A percentile compares a stretch with the other conserved stretches of the same genome.
Evolutionary conservation across 352 stramenopile genomes (phyloP).

Genomic region (Phytophthora palmivora): DNA sequence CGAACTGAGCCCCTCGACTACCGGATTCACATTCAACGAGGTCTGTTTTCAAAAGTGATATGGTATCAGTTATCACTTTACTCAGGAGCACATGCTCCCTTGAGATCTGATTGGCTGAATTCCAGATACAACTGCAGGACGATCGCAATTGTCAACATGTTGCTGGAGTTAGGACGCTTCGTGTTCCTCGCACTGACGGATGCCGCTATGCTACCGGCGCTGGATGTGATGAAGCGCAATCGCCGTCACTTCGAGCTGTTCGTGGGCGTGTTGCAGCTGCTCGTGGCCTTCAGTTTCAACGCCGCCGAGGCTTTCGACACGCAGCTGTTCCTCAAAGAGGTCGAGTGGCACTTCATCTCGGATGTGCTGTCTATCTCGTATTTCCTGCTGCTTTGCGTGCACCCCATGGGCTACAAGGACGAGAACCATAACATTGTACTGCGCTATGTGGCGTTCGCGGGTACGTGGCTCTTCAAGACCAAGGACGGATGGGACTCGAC

Average conservation of each 20-base stretch:
- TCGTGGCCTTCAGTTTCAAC: constrained; percentile 88
- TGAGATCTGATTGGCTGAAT: constrained; percentile 26
- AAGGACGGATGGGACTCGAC: constrained; percentile 86
- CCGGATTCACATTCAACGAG: constrained; percentile 18
- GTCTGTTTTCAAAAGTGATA: constrained; percentile 9
- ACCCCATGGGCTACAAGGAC: constrained; percentile 85
- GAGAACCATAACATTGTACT: constrained; percentile 88
- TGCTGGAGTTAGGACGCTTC: constrained; percentile 64
- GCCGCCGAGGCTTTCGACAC: constrained; percentile 72
- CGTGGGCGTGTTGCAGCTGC: constrained; percentile 83
- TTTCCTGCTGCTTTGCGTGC: constrained; percentile 85
- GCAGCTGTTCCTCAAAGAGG: constrained; percentile 70
- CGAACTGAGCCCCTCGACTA: constrained; percentile 22
- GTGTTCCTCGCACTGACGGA: constrained; percentile 78
- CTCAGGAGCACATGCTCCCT: neutral
- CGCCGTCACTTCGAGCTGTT: constrained; percentile 91
- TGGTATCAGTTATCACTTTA: constrained; percentile 6
- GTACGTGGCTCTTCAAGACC: constrained; percentile 86
- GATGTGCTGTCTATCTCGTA: constrained; percentile 89
- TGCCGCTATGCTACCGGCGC: constrained; percentile 74
- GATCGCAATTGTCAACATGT: constrained; percentile 34
- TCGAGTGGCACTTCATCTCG: constrained; percentile 89
- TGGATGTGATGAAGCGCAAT: constrained; percentile 83
- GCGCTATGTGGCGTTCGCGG: constrained; percentile 85
- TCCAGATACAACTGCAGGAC: constrained; percentile 6